Evolutionary conservation across 495 filamentous ascomycete genomes (phyloP).

Genomic region (Beverwykella pulmonaria): DNA sequence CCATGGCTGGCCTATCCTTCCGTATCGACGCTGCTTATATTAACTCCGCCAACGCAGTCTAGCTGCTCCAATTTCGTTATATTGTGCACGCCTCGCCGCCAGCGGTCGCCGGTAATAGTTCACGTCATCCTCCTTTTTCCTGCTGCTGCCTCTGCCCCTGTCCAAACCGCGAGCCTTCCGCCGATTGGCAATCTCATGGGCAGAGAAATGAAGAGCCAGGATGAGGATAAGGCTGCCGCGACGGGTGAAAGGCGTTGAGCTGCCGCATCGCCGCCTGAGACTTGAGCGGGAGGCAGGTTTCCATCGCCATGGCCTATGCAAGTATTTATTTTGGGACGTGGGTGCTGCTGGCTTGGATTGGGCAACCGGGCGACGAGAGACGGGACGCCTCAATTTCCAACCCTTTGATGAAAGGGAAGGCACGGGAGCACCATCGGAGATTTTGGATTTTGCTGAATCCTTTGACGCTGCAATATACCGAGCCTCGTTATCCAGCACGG

Average conservation of each 20-base stretch:
- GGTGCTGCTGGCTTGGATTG: neutral
- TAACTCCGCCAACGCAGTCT: neutral
- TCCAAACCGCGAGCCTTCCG: neutral
- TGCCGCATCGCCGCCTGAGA: neutral
- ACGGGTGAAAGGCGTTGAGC: neutral
- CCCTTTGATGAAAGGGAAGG: neutral
- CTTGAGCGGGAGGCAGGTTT: too few relatives aligned
- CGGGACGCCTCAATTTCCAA: neutral
- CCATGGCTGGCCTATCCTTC: neutral
- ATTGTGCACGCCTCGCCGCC: conserved; percentile 13
- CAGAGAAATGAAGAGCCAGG: neutral
- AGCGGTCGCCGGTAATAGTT: neutral
- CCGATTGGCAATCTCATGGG: neutral
- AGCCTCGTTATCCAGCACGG: neutral
- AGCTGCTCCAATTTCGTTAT: neutral
- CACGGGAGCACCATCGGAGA: neutral
- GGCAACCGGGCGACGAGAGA: neutral
- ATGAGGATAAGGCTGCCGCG: neutral
- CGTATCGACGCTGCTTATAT: neutral
- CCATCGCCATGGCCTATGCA: neutral
- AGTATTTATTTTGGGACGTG: neutral
- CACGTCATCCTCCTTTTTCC: neutral
- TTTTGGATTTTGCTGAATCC: neutral
- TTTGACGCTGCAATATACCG: neutral
- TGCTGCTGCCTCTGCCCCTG: neutral